phyloP scores from a whole-genome alignment of 768 basidiomycete genomes.

The Mycena metata region DNA sequence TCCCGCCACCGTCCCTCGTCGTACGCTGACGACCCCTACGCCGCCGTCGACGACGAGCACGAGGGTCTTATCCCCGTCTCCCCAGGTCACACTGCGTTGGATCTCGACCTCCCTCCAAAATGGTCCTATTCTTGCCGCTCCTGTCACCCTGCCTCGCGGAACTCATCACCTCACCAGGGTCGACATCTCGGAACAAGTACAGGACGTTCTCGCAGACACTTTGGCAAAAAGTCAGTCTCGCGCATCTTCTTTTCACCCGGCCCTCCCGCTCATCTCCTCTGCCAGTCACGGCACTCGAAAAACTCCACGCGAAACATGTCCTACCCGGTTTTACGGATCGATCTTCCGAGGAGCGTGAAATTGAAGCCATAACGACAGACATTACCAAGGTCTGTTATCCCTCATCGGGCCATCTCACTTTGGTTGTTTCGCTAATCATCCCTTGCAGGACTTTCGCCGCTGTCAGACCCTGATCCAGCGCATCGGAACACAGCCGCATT shows the following conservation, averaged over 20 bases:
- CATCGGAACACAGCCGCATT: constrained; percentile 72
- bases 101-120: constrained; percentile 84
- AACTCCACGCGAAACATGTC: constrained; percentile 95
- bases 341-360: constrained; percentile 92
- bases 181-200: constrained; percentile 91
- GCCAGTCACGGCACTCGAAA: constrained; percentile 90
- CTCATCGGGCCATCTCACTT: constrained; percentile 60
- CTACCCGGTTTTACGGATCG: constrained; percentile 98
- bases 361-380: constrained; percentile 85
- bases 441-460: constrained; percentile 72
- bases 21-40: constrained; percentile 62
- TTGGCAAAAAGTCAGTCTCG: constrained; percentile 80
- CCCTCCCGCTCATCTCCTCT: constrained; percentile 29
- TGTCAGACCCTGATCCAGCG: constrained; percentile 79
- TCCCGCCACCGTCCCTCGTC: constrained; percentile 46
- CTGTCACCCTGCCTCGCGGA: constrained; percentile 39
- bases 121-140: constrained; percentile 67
- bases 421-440: constrained; percentile 32
- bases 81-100: constrained; percentile 60
- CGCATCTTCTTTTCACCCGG: constrained; percentile 34
- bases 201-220: constrained; percentile 77
- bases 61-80: constrained; percentile 69
- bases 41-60: constrained; percentile 68
- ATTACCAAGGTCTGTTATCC: constrained; percentile 82
- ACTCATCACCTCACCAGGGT: constrained; percentile 71